Conservation (phyloP, 257 asterid species). For the Gentiana straminea region DNA sequence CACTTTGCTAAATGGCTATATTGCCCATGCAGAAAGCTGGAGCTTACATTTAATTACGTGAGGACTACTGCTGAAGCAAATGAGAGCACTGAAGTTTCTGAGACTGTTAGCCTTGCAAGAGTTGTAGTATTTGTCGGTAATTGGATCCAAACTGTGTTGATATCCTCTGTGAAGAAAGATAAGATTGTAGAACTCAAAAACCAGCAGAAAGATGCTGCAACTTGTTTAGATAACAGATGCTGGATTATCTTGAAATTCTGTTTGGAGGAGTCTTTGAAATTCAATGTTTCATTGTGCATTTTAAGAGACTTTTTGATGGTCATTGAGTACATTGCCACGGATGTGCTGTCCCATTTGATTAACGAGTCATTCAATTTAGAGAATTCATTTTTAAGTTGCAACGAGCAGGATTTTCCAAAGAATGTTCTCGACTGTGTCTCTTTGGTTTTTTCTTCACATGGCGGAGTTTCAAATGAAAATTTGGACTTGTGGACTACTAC, state of each 20-base stretch:
- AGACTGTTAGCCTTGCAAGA: constrained; percentile 56
- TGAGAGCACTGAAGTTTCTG: constrained; percentile 19
- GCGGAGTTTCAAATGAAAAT: constrained; percentile 65
- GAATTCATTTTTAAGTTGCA: constrained; percentile 18
- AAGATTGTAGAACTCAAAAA: constrained; percentile 21
- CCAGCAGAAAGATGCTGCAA: constrained; percentile 26
- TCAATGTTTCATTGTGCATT: constrained; percentile 36
- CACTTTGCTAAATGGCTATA: constrained; percentile 6
- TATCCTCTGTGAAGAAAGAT: constrained; percentile 52
- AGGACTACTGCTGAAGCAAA: constrained; percentile 18
- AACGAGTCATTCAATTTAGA: constrained; percentile 10
- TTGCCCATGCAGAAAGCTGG: constrained; percentile 59
- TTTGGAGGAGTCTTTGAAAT: constrained; percentile 61
- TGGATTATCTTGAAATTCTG: constrained; percentile 72
- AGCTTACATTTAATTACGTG: constrained; percentile 52
- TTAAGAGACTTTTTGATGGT: constrained; percentile 57
- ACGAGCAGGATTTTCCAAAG: constrained; percentile 31
- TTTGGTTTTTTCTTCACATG: constrained; percentile 54
- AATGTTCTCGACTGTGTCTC: constrained; percentile 49
- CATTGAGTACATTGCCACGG: constrained; percentile 39
- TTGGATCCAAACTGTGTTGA: constrained; percentile 64
- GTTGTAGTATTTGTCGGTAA: constrained; percentile 40
- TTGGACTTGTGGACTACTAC: constrained; percentile 58
- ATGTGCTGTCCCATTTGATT: constrained; percentile 25
- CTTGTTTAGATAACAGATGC: constrained; percentile 52